Evolutionary conservation across 192 early-diverging fungal species (phyloP).

Genomic region (Backusella morwellensis): DNA sequence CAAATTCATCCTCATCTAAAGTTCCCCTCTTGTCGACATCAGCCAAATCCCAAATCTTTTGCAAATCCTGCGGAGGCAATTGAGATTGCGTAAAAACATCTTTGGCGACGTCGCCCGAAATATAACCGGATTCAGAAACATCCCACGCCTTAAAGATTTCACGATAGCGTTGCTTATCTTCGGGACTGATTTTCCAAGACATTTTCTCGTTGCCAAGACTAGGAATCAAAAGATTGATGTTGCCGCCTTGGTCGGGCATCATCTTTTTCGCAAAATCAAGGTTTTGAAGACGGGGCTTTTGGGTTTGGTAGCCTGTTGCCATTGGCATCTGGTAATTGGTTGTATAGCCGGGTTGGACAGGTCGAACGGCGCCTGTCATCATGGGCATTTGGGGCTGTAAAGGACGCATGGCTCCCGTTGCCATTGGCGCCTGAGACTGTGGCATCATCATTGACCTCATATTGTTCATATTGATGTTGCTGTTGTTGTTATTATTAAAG

Average conservation of each 20-base stretch:
- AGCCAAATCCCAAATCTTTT: conserved; percentile 64
- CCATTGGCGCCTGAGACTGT: not conserved
- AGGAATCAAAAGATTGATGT: conserved; percentile 17
- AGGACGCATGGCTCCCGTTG: conserved; percentile 6
- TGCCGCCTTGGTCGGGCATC: conserved; percentile 33
- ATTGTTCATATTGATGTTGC: not conserved
- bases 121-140: conserved; percentile 40
- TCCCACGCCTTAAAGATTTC: conserved; percentile 50
- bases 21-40: conserved; percentile 83
- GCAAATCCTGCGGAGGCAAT: conserved; percentile 47
- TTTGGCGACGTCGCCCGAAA: conserved; percentile 52
- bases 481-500: not conserved
- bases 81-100: conserved; percentile 61
- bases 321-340: conserved; percentile 13
- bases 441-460: not conserved
- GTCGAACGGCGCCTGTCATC: conserved; percentile 19
- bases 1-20: conserved; percentile 92
- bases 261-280: conserved; percentile 35
- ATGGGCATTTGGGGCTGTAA: conserved; percentile 18
- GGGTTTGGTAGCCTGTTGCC: conserved; percentile 16
- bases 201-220: conserved; percentile 39
- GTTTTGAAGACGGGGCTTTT: conserved; percentile 28
- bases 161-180: conserved; percentile 38
- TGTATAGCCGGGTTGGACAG: conserved; percentile 8
- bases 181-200: conserved; percentile 47